Evolutionary conservation across 2,329 filamentous ascomycete species (phyloP), one percentile per base, ranked within the genome.

Genomic region (Trichothecium roseum): DNA sequence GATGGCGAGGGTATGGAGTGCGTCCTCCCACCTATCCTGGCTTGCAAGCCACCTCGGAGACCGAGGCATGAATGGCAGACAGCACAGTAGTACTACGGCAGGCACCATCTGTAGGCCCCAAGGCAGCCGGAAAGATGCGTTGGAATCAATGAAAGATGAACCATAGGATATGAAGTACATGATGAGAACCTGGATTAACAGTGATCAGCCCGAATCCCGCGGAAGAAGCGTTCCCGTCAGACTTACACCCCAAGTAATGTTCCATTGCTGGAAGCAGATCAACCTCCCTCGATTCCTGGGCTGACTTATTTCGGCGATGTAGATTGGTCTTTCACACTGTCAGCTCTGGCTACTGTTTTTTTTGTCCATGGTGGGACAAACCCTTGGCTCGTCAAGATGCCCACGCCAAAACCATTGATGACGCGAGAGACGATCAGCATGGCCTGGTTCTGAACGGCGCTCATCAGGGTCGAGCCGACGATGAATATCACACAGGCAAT

Each of bases 81-180:
- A 69, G 24, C 66, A 36, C 45, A 74, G 69, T 26, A 79, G 65
- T 30, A 71, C 50, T 15, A 78, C 50, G 29, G 67, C 72, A 2
- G 74, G 74, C 35, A 79, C 53, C 53, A 77, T 74, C 51, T 79
- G 74, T 3, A 74, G 56, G 38, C 66, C 75, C 74, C 74, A 80
- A n/a, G 76, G 72, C 1, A 75, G 62, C 28, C 75, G 59, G 62
- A 78, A 81, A 2, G 73, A 69, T 5, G 68, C 64, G 2, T 66
- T 52, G 14, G 75, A 72, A 0, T 58, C 41, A 39, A 81, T 68
- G 48, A 66, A 74, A 35, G 67, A 72, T 50, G 69, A 72, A 26
- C 73, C 78, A 44, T 75, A 77, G 9, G 66, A 71, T 49, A 80
- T 72, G 43, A 72, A 80, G 59, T 77, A 81, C 73, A 80, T 80